Evolutionary conservation across 495 filamentous ascomycete genomes (phyloP), one percentile per base, ranked within the genome.

Genomic region (Neurospora sp.): DNA sequence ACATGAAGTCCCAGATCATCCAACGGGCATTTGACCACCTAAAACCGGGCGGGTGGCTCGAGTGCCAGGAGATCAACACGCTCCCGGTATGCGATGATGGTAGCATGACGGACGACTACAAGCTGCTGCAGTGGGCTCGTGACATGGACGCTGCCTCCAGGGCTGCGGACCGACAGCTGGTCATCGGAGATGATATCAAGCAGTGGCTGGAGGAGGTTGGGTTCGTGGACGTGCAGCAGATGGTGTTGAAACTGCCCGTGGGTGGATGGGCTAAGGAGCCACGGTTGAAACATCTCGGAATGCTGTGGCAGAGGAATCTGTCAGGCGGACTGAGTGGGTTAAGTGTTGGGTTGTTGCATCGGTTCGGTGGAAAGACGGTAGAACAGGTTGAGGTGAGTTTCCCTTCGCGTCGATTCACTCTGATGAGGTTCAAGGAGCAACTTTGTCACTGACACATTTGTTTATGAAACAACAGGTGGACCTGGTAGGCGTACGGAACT

Each of bases 11-110:
- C 2, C 79, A 85, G 18, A 80, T 87, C 38, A 75, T 84, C 39
- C 78, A 77, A 39, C 78, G 76, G 35, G 82, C 80, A 14, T 85
- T 82, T 60, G 71, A 85, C 46, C 85, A 90, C 71, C 84, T 89
- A 27, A 86, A 87, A 75, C 89, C 90, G 0, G 90, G 90, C n/a
- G 90, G 89, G 40, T 92, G 86, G 79, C 80, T 92, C 60, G 90
- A 92, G 79, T 86, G 86, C 73, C 88, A 91, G 74, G 91, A 93
- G 74, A 75, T 89, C 37, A 85, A 88, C 71, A 82, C 82, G n/a
- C 83, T 83, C n/a, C 85, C 86, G 5, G 78, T 80, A 71, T 90
- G 88, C 75, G 90, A 93, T 75, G 90, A 92, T 73, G 86, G 81
- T 11, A 89, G 88, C 5, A 86, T 92, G 82, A 74, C 79, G 1